A percentile compares a stretch with the other conserved stretches of the same genome.
Evolutionary conservation across 2,329 filamentous ascomycete species (phyloP).

Genomic region (Fusarium pseudonygamai): DNA sequence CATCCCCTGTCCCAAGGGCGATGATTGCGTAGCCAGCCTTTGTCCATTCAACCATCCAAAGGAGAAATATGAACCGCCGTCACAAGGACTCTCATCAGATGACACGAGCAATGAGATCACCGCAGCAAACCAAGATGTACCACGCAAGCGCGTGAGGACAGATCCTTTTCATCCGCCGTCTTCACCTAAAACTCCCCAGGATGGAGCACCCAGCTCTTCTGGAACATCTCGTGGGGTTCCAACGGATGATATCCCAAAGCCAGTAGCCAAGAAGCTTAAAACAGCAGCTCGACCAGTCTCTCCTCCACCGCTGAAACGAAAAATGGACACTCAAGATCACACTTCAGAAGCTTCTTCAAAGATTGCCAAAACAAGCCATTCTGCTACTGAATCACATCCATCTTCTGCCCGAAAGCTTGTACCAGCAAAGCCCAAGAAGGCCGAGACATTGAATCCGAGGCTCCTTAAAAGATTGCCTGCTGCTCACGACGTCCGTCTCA

Average conservation of each 20-base stretch:
- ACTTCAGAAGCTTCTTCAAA: slow-evolving; percentile 8
- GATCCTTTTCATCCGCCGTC: slow-evolving; percentile 24
- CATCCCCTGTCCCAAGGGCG: slow-evolving; percentile 61
- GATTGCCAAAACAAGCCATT: slow-evolving; percentile 2
- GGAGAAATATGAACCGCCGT: slow-evolving; percentile 41
- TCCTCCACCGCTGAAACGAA: slow-evolving; percentile 47
- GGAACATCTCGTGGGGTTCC: slow-evolving; percentile 7
- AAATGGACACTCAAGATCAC: slow-evolving; percentile 16
- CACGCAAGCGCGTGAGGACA: slow-evolving; percentile 46
- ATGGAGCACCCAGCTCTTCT: slow-evolving; percentile 4
- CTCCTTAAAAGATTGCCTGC: slow-evolving; percentile 68
- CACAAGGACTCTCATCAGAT: neutral
- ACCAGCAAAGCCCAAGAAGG: slow-evolving; percentile 40
- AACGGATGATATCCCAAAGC: neutral
- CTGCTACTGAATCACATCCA: slow-evolving; percentile 29
- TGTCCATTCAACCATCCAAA: slow-evolving; percentile 60
- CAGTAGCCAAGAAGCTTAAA: slow-evolving; percentile 25
- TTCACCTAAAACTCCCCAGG: slow-evolving; percentile 10
- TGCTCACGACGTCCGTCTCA: slow-evolving; percentile 63
- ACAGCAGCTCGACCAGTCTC: slow-evolving; percentile 46
- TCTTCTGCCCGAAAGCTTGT: slow-evolving; percentile 24
- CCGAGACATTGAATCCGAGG: slow-evolving; percentile 73
- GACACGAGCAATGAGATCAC: slow-evolving; percentile 4
- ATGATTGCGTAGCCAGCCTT: slow-evolving; percentile 58
- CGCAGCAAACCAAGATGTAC: slow-evolving; percentile 41